A percentile compares a stretch with the other conserved stretches of the same genome.
Evolutionary conservation across 306 rosid genomes (phyloP).

Genomic region (Vicia faba): DNA sequence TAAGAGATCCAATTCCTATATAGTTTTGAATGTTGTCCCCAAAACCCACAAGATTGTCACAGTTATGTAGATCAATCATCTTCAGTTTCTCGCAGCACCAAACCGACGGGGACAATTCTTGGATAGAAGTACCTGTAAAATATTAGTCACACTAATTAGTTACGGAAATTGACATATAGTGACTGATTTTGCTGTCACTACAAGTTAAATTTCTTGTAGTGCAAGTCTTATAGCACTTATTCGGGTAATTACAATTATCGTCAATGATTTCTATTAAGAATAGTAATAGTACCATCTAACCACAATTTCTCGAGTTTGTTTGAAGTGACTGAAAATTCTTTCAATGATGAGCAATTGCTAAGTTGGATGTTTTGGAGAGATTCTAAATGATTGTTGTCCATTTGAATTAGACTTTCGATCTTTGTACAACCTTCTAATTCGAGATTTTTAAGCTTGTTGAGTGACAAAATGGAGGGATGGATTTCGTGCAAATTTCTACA

Average conservation of each 20-base stretch:
- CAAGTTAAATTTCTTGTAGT: too few relatives aligned
- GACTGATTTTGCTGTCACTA: too few relatives aligned
- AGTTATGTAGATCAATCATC: not conserved
- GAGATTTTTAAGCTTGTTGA: conserved; percentile 9
- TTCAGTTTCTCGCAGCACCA: not conserved
- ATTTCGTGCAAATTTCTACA: conserved; percentile 5
- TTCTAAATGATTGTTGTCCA: not conserved
- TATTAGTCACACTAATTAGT: not conserved
- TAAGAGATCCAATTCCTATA: not conserved
- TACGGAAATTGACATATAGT: too few relatives aligned
- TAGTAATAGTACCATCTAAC: conserved; percentile 5
- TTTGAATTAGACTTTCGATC: conserved; percentile 21
- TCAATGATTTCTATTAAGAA: not conserved
- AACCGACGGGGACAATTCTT: conserved; percentile 16
- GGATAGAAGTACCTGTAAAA: conserved; percentile 6
- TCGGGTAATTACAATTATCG: not conserved
- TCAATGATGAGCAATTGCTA: conserved; percentile 17
- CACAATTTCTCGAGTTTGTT: not conserved
- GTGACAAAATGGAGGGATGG: conserved; percentile 34
- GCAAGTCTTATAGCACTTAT: too few relatives aligned
- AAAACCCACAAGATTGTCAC: conserved; percentile 3
- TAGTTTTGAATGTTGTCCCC: not conserved
- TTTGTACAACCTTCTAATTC: conserved; percentile 8
- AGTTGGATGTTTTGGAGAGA: conserved; percentile 11
- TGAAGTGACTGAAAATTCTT: conserved; percentile 21